These are phyloP conservation scores for Schizosaccharomyces cryophilus DNA, from an alignment of 805 yeast genomes.

Conservation along the genomic window DNA sequence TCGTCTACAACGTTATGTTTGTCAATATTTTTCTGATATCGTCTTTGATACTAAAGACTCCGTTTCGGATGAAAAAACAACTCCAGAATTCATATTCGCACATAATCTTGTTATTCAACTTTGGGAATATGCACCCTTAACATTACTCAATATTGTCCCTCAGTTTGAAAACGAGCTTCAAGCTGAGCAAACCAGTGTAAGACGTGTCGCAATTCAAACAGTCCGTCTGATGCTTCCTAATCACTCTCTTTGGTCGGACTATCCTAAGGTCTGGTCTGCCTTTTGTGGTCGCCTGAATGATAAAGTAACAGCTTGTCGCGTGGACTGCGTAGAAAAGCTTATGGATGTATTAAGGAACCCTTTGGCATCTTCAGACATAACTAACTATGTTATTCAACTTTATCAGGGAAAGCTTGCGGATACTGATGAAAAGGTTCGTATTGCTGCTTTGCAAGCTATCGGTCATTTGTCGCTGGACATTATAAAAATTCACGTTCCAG, in stretches of 20 bases:
- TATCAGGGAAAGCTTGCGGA: constrained; percentile 32
- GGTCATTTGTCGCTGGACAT: constrained; percentile 19
- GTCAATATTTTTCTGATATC: constrained; percentile 58
- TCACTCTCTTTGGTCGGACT: constrained; percentile 13
- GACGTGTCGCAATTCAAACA: constrained; percentile 47
- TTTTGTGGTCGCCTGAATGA: constrained; percentile 65
- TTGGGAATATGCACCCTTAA: constrained; percentile 60
- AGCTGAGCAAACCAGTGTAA: constrained; percentile 38
- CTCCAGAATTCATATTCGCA: constrained; percentile 21
- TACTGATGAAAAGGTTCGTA: constrained; percentile 47
- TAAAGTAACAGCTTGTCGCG: constrained; percentile 35
- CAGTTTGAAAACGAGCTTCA: constrained; percentile 49
- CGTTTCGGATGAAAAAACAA: constrained; percentile 2
- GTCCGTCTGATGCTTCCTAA: constrained; percentile 34
- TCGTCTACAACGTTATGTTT: constrained; percentile 47
- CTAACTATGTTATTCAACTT: constrained; percentile 22
- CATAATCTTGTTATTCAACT: constrained; percentile 40
- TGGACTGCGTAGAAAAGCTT: constrained; percentile 43
- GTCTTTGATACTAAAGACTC: constrained; percentile 22
- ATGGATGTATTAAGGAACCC: constrained; percentile 14
- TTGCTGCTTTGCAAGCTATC: constrained; percentile 30
- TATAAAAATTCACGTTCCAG: constrained; percentile 26
- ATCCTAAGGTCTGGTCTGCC: constrained; percentile 33
- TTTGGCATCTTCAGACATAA: constrained; percentile 15
- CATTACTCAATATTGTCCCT: constrained; percentile 50